Percentiles rank a stretch among this genome's conserved stretches.
These are phyloP conservation scores for Ceratobasidium sp. DNA, from an alignment of 1,284 basidiomycete species.

Conservation along the genomic window DNA sequence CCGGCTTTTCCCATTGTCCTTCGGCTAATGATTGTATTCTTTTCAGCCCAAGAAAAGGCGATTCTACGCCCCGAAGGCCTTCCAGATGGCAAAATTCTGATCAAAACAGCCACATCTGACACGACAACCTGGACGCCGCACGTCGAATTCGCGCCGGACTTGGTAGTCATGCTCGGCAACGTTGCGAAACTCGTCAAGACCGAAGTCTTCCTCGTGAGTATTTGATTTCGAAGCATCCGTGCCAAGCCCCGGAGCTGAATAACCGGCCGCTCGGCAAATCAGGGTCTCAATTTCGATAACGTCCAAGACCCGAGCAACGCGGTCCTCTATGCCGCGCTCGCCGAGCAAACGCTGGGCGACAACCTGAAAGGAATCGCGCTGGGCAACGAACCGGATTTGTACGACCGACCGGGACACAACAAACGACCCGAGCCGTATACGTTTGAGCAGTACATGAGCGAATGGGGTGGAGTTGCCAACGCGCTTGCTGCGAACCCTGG, in stretches of 20 bases:
- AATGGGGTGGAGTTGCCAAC: conserved; percentile 38
- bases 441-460: conserved; percentile 59
- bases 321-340: conserved; percentile 31
- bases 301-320: conserved; percentile 42
- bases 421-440: conserved; percentile 76
- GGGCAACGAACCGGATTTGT: conserved; percentile 48
- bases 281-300: conserved; percentile 59
- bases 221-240: not conserved
- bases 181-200: conserved; percentile 44
- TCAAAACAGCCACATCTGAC: conserved; percentile 28
- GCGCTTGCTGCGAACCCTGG: conserved; percentile 35
- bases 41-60: conserved; percentile 41
- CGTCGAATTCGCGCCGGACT: conserved; percentile 46
- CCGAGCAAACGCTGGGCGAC: conserved; percentile 39
- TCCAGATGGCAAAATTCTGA: conserved; percentile 42
- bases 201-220: conserved; percentile 47
- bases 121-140: conserved; percentile 47
- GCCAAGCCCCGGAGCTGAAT: not conserved
- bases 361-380: conserved; percentile 45
- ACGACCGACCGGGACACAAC: conserved; percentile 10
- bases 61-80: conserved; percentile 35
- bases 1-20: not conserved
- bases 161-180: conserved; percentile 44
- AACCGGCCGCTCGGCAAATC: not conserved
- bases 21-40: conserved; percentile 47